Percentiles rank a stretch among this genome's conserved stretches.
phyloP scores from a whole-genome alignment of 225 moss, liverwort and hornwort species.

The Pseudoscleropodium purum region DNA sequence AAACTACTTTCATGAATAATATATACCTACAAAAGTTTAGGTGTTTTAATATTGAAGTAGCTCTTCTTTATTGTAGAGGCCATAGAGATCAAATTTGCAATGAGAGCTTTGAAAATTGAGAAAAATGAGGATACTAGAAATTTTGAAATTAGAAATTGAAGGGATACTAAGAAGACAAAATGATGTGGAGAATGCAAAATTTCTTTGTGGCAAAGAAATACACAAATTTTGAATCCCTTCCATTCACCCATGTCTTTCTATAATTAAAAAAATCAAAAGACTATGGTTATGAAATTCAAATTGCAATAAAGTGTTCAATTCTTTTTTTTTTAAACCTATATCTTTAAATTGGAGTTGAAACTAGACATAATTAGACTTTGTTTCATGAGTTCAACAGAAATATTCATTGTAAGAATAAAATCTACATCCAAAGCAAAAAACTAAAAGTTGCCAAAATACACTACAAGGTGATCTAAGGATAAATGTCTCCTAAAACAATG shows the following conservation, averaged over 20 bases:
- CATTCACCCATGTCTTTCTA: background rate
- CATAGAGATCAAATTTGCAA: background rate
- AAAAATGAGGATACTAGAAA: background rate
- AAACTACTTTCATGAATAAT: background rate
- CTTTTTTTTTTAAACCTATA: too few species aligned
- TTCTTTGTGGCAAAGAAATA: background rate
- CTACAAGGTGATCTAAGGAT: background rate
- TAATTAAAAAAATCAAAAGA: background rate
- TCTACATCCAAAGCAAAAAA: background rate
- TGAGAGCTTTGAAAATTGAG: background rate
- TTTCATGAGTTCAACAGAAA: background rate
- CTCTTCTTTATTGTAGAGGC: background rate
- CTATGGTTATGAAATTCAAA: background rate
- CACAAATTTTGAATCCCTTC: background rate
- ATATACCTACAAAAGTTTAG: accelerated
- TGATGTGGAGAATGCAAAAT: too few species aligned
- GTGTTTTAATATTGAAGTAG: background rate
- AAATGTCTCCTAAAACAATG: background rate
- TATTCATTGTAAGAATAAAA: too few species aligned
- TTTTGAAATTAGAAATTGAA: background rate
- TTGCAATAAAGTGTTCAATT: background rate
- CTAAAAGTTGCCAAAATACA: background rate
- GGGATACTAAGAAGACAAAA: background rate
- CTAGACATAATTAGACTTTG: background rate
- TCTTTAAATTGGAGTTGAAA: background rate